These are phyloP conservation scores for Pythium oligandrum DNA, from an alignment of 352 stramenopile species.

Conservation along the genomic window DNA sequence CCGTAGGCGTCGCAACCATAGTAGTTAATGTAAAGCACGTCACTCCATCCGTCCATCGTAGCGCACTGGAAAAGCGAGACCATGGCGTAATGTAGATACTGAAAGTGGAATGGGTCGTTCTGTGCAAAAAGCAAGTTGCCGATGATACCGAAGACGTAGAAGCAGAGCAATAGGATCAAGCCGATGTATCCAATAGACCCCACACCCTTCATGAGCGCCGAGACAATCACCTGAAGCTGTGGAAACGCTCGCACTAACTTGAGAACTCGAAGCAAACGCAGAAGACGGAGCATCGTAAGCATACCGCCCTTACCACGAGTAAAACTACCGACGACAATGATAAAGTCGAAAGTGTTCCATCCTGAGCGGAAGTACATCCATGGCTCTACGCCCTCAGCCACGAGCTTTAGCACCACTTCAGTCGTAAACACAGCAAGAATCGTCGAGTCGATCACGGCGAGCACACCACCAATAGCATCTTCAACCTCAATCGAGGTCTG, in stretches of 20 bases:
- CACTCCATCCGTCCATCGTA: constrained; percentile 89
- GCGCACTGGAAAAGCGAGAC: constrained; percentile 85
- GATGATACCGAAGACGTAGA: constrained; percentile 90
- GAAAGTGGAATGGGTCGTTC: constrained; percentile 89
- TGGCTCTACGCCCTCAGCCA: constrained; percentile 69
- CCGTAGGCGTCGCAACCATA: constrained; percentile 84
- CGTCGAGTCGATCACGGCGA: constrained; percentile 49
- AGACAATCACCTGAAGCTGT: constrained; percentile 87
- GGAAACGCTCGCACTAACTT: constrained; percentile 87
- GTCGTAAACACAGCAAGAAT: constrained; percentile 75
- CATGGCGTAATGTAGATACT: constrained; percentile 84
- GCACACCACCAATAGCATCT: constrained; percentile 38
- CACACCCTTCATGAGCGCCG: constrained; percentile 85
- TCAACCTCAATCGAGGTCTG: constrained; percentile 59
- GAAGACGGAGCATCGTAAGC: constrained; percentile 78
- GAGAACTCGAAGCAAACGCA: constrained; percentile 79
- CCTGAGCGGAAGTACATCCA: constrained; percentile 69
- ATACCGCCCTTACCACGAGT: constrained; percentile 59
- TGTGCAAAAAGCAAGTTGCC: constrained; percentile 86
- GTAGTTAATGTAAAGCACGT: constrained; percentile 90
- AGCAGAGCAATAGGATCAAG: constrained; percentile 85
- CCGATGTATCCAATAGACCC: constrained; percentile 87
- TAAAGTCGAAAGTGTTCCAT: constrained; percentile 85
- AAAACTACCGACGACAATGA: constrained; percentile 80
- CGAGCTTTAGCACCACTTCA: constrained; percentile 74